These are phyloP conservation scores for Lentinula guzmanii DNA, from an alignment of 768 basidiomycete genomes.

Conservation along the genomic window DNA sequence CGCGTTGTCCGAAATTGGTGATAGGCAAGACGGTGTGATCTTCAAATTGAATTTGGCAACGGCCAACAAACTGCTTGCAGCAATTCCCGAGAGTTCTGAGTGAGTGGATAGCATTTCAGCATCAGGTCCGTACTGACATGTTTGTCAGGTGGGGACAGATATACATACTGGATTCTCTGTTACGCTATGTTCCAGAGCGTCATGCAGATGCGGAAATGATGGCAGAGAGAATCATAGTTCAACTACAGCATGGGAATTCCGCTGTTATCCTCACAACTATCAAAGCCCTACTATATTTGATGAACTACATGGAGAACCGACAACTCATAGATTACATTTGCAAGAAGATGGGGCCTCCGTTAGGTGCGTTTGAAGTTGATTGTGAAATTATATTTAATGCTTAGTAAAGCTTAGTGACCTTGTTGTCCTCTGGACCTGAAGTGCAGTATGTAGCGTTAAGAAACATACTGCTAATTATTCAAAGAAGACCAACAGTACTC, in stretches of 20 bases:
- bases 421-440: constrained; percentile 95
- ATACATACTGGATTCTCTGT: constrained; percentile 90
- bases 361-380: constrained; percentile 50
- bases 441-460: constrained; percentile 97
- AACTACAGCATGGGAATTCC: constrained; percentile 97
- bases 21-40: constrained; percentile 89
- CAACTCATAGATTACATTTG: constrained; percentile 84
- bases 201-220: constrained; percentile 88
- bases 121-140: background rate
- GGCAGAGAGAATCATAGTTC: constrained; percentile 91
- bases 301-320: constrained; percentile 98
- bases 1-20: constrained; percentile 93
- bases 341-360: constrained; percentile 96
- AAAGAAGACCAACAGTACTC: constrained; percentile 85
- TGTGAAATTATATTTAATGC: background rate
- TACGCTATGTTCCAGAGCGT: constrained; percentile 90
- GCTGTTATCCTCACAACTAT: constrained; percentile 99
- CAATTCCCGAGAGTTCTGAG: constrained; percentile 96
- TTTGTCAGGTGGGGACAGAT: constrained; percentile 91
- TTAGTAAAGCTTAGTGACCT: constrained; percentile 56
- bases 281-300: constrained; percentile 90
- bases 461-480: constrained; percentile 96
- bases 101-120: constrained; percentile 34
- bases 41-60: constrained; percentile 84
- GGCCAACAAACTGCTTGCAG: constrained; percentile 85